Percentiles rank a stretch among this genome's conserved stretches.
phyloP scores from a whole-genome alignment of 2,329 filamentous ascomycete genomes.

The Fusarium avenaceum region DNA sequence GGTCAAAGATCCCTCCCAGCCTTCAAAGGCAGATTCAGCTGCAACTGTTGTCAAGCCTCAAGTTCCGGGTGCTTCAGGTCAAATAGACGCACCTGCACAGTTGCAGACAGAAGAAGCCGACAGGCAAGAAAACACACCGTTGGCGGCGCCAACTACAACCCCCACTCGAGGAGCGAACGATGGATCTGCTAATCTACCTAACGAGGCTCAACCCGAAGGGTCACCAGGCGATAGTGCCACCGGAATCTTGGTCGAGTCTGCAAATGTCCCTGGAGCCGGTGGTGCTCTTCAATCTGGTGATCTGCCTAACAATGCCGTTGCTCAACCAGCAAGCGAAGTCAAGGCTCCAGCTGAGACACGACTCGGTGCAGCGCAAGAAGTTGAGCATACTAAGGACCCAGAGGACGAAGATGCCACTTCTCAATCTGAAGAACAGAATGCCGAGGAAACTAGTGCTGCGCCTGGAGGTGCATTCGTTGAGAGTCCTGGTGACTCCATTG shows the following conservation, averaged over 20 bases:
- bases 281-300: not conserved
- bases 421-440: not conserved
- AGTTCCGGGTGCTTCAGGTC: slow-evolving; percentile 1
- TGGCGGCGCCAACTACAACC: not conserved
- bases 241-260: not conserved
- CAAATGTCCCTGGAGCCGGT: not conserved
- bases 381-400: not conserved
- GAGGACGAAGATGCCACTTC: not conserved
- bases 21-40: slow-evolving; percentile 4
- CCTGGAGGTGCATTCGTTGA: slow-evolving; percentile 34
- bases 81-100: not conserved
- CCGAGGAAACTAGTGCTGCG: slow-evolving; percentile 3
- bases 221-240: not conserved
- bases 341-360: not conserved
- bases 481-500: not conserved
- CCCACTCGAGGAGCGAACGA: slow-evolving; percentile 1
- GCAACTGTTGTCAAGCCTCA: slow-evolving; percentile 3
- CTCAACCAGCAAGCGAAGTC: slow-evolving; percentile 5
- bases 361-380: not conserved
- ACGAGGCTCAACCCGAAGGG: not conserved
- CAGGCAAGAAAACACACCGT: slow-evolving; percentile 5
- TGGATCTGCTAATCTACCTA: slow-evolving; percentile 4
- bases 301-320: slow-evolving; percentile 1
- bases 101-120: slow-evolving; percentile 6
- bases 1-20: slow-evolving; percentile 3